A percentile compares a stretch with the other conserved stretches of the same genome.
Conservation (phyloP, 1,284 basidiomycete genomes). For the Porogramme epimiltina region DNA sequence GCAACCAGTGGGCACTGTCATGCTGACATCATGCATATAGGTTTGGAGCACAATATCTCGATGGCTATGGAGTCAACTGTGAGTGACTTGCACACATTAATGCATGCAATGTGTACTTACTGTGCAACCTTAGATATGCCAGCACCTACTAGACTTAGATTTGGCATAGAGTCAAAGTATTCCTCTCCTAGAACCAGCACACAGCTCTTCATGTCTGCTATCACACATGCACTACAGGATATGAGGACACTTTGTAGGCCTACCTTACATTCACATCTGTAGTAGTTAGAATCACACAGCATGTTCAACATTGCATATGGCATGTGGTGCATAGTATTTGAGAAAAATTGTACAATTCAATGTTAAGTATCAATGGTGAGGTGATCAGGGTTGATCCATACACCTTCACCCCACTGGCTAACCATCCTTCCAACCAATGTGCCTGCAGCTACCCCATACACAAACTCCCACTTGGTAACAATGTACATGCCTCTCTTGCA, state of each 20-base stretch:
- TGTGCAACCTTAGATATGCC: conserved; percentile 66
- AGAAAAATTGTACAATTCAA: neutral
- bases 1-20: neutral
- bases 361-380: conserved; percentile 32
- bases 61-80: conserved; percentile 96
- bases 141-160: conserved; percentile 83
- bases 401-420: conserved; percentile 32
- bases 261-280: conserved; percentile 17
- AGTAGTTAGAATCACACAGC: too few relatives aligned
- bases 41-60: conserved; percentile 78
- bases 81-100: conserved; percentile 35
- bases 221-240: conserved; percentile 72
- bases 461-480: conserved; percentile 56
- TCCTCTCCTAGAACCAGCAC: conserved; percentile 77
- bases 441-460: conserved; percentile 44
- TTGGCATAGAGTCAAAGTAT: conserved; percentile 92
- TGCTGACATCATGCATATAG: conserved; percentile 32
- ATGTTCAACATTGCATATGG: too few relatives aligned
- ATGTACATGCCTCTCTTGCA: conserved; percentile 73
- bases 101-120: neutral
- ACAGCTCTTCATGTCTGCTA: conserved; percentile 62
- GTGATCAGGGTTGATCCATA: conserved; percentile 45
- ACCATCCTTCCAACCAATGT: conserved; percentile 54
- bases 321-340: too few relatives aligned
- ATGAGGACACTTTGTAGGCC: conserved; percentile 60